Evolutionary conservation across 1,284 basidiomycete species (phyloP).

Genomic region (Irpex sp.): DNA sequence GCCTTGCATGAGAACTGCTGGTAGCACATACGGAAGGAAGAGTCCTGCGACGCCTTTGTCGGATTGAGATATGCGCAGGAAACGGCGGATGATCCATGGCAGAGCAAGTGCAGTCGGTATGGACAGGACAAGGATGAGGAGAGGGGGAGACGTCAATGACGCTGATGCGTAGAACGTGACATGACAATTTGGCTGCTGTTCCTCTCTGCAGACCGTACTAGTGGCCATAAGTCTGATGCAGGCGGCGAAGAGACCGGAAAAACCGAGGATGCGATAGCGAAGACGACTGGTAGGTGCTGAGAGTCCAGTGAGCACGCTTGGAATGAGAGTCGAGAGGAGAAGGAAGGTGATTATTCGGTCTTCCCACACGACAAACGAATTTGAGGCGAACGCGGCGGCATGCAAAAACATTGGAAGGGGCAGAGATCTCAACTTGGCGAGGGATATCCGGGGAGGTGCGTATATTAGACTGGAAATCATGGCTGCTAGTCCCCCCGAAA

Average conservation of each 20-base stretch:
- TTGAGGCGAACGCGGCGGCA: conserved; percentile 75
- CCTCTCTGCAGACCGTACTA: conserved; percentile 90
- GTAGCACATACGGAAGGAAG: conserved; percentile 59
- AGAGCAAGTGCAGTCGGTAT: conserved; percentile 55
- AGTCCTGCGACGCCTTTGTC: conserved; percentile 69
- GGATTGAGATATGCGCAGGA: conserved; percentile 68
- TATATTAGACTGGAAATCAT: conserved; percentile 36
- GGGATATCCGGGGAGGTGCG: conserved; percentile 29
- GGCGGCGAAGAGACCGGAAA: conserved; percentile 64
- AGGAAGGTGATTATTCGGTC: conserved; percentile 81
- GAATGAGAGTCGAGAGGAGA: conserved; percentile 58
- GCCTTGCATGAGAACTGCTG: conserved; percentile 55
- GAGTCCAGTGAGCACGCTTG: conserved; percentile 57
- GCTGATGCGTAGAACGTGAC: conserved; percentile 85
- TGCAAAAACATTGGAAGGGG: conserved; percentile 64
- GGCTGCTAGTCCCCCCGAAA: conserved; percentile 38
- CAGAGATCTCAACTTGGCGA: conserved; percentile 29
- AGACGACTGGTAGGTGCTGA: conserved; percentile 66
- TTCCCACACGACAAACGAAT: conserved; percentile 97
- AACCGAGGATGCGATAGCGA: conserved; percentile 73
- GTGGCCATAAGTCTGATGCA: conserved; percentile 72
- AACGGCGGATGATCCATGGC: conserved; percentile 54
- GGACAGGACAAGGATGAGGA: conserved; percentile 50
- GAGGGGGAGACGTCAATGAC: conserved; percentile 60
- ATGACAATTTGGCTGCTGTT: conserved; percentile 85